These are phyloP conservation scores for Wickerhamiella siamensis DNA, from an alignment of 805 yeast species.

Conservation along the genomic window DNA sequence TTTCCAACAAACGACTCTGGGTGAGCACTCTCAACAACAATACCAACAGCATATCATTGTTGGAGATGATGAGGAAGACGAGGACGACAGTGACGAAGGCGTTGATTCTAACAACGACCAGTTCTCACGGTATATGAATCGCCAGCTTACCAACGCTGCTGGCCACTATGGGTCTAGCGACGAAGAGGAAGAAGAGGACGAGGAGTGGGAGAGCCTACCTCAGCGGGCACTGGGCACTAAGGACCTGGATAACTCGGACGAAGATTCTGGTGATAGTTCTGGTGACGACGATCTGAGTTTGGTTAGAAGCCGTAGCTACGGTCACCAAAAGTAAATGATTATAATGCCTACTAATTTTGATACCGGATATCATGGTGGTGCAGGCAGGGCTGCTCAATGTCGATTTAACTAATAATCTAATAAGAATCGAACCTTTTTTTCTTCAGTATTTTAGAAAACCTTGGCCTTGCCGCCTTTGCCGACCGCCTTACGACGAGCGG, in stretches of 20 bases:
- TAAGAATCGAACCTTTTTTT: background rate
- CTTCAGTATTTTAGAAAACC: conserved; percentile 7
- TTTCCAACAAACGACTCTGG: background rate
- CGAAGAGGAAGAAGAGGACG: conserved; percentile 45
- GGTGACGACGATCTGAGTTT: conserved; percentile 22
- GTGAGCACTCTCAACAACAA: conserved; percentile 17
- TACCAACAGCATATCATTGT: conserved; percentile 22
- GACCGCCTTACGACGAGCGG: conserved; percentile 15
- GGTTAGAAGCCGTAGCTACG: conserved; percentile 27
- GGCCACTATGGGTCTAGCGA: conserved; percentile 39
- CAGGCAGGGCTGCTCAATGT: no score
- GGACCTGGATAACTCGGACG: conserved; percentile 2
- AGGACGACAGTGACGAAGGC: conserved; percentile 21
- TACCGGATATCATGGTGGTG: background rate
- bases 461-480: conserved; percentile 16
- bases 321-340: conserved; percentile 10
- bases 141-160: conserved; percentile 43
- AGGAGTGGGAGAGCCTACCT: conserved; percentile 16
- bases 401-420: background rate
- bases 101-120: conserved; percentile 31
- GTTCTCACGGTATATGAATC: conserved; percentile 62
- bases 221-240: conserved; percentile 6
- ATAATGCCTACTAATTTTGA: background rate
- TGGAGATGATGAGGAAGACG: conserved; percentile 25
- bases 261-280: conserved; percentile 11